A percentile compares a stretch with the other conserved stretches of the same genome.
These are phyloP conservation scores for Bremia lactucae DNA, from an alignment of 352 stramenopile species.

Conservation along the genomic window DNA sequence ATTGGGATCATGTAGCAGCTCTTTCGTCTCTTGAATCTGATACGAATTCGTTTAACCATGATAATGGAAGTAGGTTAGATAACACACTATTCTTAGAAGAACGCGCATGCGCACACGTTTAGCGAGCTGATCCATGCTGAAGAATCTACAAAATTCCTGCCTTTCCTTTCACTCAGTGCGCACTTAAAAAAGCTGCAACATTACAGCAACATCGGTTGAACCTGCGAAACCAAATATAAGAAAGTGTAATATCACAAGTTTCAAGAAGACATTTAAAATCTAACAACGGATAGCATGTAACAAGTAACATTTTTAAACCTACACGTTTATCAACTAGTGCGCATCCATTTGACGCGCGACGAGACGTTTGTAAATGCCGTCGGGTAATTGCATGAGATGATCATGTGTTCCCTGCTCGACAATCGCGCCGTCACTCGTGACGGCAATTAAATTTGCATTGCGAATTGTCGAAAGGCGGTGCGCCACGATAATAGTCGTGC, in stretches of 20 bases:
- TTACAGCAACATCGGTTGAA: slow-evolving; percentile 7
- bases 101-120: slow-evolving; percentile 9
- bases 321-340: slow-evolving; percentile 4
- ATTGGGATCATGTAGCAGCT: slow-evolving; percentile 17
- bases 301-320: not conserved
- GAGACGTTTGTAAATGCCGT: slow-evolving; percentile 42
- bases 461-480: slow-evolving; percentile 26
- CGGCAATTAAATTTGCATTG: slow-evolving; percentile 25
- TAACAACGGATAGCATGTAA: no score
- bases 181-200: slow-evolving; percentile 10
- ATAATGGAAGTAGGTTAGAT: not conserved
- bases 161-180: slow-evolving; percentile 4
- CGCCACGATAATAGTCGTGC: slow-evolving; percentile 27
- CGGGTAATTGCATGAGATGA: slow-evolving; percentile 32
- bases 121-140: slow-evolving; percentile 16
- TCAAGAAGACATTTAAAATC: no score
- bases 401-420: slow-evolving; percentile 55
- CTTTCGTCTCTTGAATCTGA: slow-evolving; percentile 33
- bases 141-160: not conserved
- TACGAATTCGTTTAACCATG: not conserved
- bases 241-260: no score
- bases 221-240: no score
- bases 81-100: not conserved
- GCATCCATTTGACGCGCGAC: slow-evolving; percentile 24
- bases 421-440: slow-evolving; percentile 24